These are phyloP conservation scores for Allium sativum DNA, from an alignment of 106 monocot genomes.

Conservation along the genomic window DNA sequence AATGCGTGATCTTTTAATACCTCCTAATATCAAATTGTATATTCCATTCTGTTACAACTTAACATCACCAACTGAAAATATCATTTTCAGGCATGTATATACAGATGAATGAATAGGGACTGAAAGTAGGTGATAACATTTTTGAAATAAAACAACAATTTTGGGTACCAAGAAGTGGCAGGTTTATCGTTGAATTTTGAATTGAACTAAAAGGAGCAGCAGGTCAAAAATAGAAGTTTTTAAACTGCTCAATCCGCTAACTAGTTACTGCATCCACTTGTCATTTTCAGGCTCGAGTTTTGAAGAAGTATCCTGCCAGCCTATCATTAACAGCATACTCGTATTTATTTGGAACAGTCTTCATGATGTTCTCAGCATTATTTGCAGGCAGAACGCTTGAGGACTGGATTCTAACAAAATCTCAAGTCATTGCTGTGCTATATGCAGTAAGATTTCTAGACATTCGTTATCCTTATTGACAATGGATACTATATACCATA, in stretches of 20 bases:
- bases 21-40: no score
- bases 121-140: no score
- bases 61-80: no score
- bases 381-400: slow-evolving; percentile 20
- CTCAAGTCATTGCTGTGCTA: slow-evolving; percentile 53
- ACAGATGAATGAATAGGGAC: no score
- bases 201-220: no score
- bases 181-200: no score
- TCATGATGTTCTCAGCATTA: slow-evolving; percentile 44
- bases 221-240: not conserved
- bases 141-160: no score
- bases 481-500: no score
- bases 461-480: no score
- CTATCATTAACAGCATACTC: slow-evolving; percentile 30
- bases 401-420: slow-evolving; percentile 50
- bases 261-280: not conserved
- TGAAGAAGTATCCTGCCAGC: slow-evolving; percentile 60
- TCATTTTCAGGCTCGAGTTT: slow-evolving; percentile 57
- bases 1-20: no score
- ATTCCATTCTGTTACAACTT: no score
- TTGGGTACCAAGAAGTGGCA: not conserved
- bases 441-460: slow-evolving; percentile 89
- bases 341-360: slow-evolving; percentile 47
- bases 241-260: not conserved
- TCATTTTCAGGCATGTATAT: no score